phyloP scores from a whole-genome alignment of 306 rosid genomes.

The Sphenostylis stenocarpa region DNA sequence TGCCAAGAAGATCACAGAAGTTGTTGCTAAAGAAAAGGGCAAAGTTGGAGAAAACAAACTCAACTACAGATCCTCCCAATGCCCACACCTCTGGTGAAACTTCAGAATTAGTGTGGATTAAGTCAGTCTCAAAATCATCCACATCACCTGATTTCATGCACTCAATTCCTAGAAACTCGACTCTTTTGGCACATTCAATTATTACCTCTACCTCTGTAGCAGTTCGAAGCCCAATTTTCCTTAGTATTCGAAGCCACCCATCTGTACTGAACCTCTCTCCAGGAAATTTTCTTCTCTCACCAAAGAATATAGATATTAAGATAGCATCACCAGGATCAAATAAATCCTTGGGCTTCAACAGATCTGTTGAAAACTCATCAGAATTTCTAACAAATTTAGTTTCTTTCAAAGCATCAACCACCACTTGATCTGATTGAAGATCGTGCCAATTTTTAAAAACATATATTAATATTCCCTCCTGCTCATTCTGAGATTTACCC shows the following conservation, averaged over 20 bases:
- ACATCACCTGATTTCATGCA: conserved; percentile 63
- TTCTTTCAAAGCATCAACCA: conserved; percentile 74
- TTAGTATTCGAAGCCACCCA: conserved; percentile 89
- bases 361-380: conserved; percentile 79
- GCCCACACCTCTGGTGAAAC: conserved; percentile 83
- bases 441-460: conserved; percentile 84
- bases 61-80: conserved; percentile 86
- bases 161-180: conserved; percentile 86
- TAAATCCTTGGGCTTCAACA: conserved; percentile 73
- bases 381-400: conserved; percentile 85
- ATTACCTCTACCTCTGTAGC: conserved; percentile 79
- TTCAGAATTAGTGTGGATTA: conserved; percentile 49
- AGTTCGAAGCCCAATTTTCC: conserved; percentile 83
- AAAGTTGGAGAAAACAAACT: conserved; percentile 80
- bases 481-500: conserved; percentile 65
- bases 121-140: conserved; percentile 75
- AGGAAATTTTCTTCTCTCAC: conserved; percentile 85
- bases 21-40: conserved; percentile 80
- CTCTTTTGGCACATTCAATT: conserved; percentile 92
- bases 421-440: conserved; percentile 70
- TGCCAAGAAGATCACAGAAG: conserved; percentile 86
- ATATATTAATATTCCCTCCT: conserved; percentile 75
- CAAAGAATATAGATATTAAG: conserved; percentile 83
- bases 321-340: conserved; percentile 89
- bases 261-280: conserved; percentile 90